Evolutionary conservation across 176 grass and related monocot genomes (phyloP), one percentile per base, ranked within the genome.

Genomic region (Zoysia japonica): DNA sequence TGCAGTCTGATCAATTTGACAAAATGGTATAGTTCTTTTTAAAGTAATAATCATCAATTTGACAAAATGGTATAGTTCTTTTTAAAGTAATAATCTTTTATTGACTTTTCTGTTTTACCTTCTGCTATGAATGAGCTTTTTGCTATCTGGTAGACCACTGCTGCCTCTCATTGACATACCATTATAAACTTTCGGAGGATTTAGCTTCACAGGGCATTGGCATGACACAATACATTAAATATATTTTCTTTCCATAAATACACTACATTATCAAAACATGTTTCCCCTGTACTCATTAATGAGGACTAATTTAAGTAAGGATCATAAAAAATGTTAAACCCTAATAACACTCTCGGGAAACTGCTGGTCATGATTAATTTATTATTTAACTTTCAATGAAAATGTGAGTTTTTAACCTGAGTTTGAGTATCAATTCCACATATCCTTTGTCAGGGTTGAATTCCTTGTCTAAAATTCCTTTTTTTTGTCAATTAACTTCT

Each of bases 1-100:
- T 98, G 44, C 82, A 80, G 83, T 91, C 95, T 82, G 92, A 97
- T 90, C 65, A 28, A 57, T 80, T 76, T 35, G 67, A 89, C 54
- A 81, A 80, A 65, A 91, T 85, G 87, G 95, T 98, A 28, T 78
- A 68, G 85, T 91, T 72, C 40, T 81, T 35, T 59, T 49, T 65
- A 69, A 88, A 38, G 11, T 19, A 47, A 16, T 65, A 52, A 35
- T 68, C 28, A 28, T 28, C 28, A 28, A 28, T 28, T 28, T 28
- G 28, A 28, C 28, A 28, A 28, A 28, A 28, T 28, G 28, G 28
- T 28, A 28, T 78, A 68, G 85, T 91, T 72, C 40, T 81, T 35
- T 59, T 49, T 65, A 69, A 88, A 38, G 11, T 19, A 47, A 16
- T 65, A 52, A 35, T 68, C 56, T 52, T 20, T 19, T 6, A 16